These are phyloP conservation scores for Mycena pura DNA, from an alignment of 768 basidiomycete genomes.

Conservation along the genomic window DNA sequence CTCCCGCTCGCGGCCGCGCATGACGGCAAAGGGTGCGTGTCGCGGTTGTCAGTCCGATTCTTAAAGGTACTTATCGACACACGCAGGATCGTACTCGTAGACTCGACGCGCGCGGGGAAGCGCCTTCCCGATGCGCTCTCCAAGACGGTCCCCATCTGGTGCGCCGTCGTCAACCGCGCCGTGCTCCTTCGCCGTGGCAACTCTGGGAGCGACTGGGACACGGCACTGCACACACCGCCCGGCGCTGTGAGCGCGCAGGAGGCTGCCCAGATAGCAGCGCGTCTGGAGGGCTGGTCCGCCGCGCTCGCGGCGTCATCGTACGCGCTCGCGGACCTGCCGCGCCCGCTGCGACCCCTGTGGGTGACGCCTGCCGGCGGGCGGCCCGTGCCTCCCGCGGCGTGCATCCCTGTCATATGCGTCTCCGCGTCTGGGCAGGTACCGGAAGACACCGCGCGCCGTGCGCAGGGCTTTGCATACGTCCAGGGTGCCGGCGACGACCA, in stretches of 20 bases:
- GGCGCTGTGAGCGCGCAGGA: constrained; percentile 76
- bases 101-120: constrained; percentile 93
- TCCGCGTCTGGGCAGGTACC: constrained; percentile 80
- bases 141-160: constrained; percentile 96
- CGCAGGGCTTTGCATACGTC: constrained; percentile 81
- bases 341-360: constrained; percentile 87
- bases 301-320: constrained; percentile 83
- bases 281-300: constrained; percentile 72
- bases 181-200: no score
- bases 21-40: constrained; percentile 59
- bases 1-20: constrained; percentile 60
- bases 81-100: constrained; percentile 81
- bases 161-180: constrained; percentile 82
- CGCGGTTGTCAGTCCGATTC: neutral
- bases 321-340: constrained; percentile 59
- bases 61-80: neutral
- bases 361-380: constrained; percentile 71
- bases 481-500: constrained; percentile 97
- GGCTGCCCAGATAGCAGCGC: constrained; percentile 74
- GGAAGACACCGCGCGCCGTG: constrained; percentile 65
- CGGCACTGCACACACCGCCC: constrained; percentile 71
- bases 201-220: constrained; percentile 57
- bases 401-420: constrained; percentile 77
- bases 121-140: constrained; percentile 92
- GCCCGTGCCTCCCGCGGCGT: constrained; percentile 45